Base-by-base conservation (phyloP, 257 asterid species). In the Fraxinus excelsior region DNA sequence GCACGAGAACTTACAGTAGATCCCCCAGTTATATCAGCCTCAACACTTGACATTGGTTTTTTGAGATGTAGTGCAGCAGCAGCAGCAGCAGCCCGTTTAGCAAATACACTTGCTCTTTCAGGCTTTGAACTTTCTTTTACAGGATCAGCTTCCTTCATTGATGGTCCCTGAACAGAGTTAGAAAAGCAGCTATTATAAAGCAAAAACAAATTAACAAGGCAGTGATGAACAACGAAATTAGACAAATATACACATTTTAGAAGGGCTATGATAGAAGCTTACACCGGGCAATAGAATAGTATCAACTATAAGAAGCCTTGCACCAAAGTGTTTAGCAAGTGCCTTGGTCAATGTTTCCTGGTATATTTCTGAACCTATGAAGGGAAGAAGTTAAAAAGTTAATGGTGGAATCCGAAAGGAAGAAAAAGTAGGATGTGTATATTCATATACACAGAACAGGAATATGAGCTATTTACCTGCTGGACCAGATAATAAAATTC, bases 401-500 rank as follows among this genome's bases (percentile, higher is more conserved):
- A n/a, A 1, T 71, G 23, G 18, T 49, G 70, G 31, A 58, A 25
- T 62, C 68, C 3, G 34, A 62, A 12, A 26, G 19, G 2, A 26
- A 81, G 79, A 56, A 71, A 74, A 16, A 72, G 18, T 49, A 29
- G 40, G 34, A 28, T 26, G 8, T 25, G 64, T 25, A 62, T 68
- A 58, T 74, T 82, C 67, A 64, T 11, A 71, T 10, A 68, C 65
- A 25, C 35, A 58, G 26, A 53, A 67, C 28, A 13, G 28, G 29
- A 56, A 71, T 18, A 3, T 71, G 67, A 74, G 82, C 56, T 67
- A 64, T 26, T 80, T 79, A 94, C 98, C 97, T 87, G 87, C 88
- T 67, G 97, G 98, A 56, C 97, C 97, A 13, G 97, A 92, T 83
- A 94, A 85, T 74, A 92, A 81, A 73, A 94, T 90, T 79, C 97